Conservation (phyloP, 768 basidiomycete genomes). For the Neoboletus brunneissimus region DNA sequence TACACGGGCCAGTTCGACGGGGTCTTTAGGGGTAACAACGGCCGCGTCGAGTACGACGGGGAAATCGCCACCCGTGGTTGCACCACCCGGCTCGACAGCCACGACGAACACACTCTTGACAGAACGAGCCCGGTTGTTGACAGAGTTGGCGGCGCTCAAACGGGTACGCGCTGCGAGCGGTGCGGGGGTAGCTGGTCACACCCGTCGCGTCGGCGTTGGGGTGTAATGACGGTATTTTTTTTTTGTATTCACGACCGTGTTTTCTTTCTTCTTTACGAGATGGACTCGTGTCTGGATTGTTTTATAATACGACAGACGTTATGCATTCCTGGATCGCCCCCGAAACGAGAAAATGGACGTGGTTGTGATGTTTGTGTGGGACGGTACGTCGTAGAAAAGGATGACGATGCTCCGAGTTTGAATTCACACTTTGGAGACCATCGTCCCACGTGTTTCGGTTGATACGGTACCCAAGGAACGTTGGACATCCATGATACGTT, state of each 20-base stretch:
- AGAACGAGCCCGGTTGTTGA: conserved; percentile 55
- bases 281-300: too few species aligned
- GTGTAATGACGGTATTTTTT: neutral
- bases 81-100: conserved; percentile 34
- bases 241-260: neutral
- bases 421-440: too few species aligned
- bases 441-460: too few species aligned
- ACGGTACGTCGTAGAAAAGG: too few species aligned
- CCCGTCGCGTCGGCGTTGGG: conserved; percentile 11
- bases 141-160: conserved; percentile 50
- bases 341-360: too few species aligned
- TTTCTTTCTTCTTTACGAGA: neutral
- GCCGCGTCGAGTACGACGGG: neutral
- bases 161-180: conserved; percentile 17
- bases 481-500: too few species aligned
- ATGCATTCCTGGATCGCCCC: too few species aligned
- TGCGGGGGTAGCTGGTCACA: neutral
- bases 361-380: too few species aligned
- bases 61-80: neutral
- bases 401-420: too few species aligned
- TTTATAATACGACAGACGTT: too few species aligned
- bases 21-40: neutral
- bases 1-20: neutral
- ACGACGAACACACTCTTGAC: conserved; percentile 49
- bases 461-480: too few species aligned